Percentiles rank a stretch among this genome's conserved stretches.
phyloP scores from a whole-genome alignment of 2,329 filamentous ascomycete genomes.

The Volutella citrinella region DNA sequence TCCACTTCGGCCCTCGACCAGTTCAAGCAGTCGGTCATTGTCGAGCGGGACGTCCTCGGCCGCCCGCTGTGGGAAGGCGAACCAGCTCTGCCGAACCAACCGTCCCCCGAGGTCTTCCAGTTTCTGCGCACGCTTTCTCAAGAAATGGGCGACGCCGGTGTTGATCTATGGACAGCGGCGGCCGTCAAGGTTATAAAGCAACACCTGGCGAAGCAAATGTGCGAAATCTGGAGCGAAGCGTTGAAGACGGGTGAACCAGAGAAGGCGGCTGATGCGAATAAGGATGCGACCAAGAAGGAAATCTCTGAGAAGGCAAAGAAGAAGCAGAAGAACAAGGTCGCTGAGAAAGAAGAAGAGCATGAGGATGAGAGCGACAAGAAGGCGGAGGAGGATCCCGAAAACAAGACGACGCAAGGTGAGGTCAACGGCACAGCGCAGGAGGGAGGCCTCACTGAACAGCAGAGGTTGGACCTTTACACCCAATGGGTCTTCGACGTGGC shows the following conservation, averaged over 20 bases:
- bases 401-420: slow-evolving; percentile 1
- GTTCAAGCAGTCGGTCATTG: slow-evolving; percentile 40
- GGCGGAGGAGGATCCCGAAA: slow-evolving; percentile 5
- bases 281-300: slow-evolving; percentile 10
- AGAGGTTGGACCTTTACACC: slow-evolving; percentile 45
- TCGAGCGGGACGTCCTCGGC: slow-evolving; percentile 51
- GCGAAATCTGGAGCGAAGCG: slow-evolving; percentile 44
- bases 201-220: slow-evolving; percentile 50
- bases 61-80: slow-evolving; percentile 77
- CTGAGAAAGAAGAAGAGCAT: slow-evolving; percentile 1
- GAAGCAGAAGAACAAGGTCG: slow-evolving; percentile 5
- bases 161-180: slow-evolving; percentile 76
- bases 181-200: slow-evolving; percentile 63
- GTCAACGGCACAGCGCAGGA: background rate
- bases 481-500: slow-evolving; percentile 63
- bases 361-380: slow-evolving; percentile 12
- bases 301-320: slow-evolving; percentile 1
- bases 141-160: slow-evolving; percentile 67
- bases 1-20: slow-evolving; percentile 46
- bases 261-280: slow-evolving; percentile 2
- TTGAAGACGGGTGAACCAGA: slow-evolving; percentile 30
- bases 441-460: slow-evolving; percentile 15
- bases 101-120: slow-evolving; percentile 70
- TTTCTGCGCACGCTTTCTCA: slow-evolving; percentile 64
- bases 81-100: slow-evolving; percentile 72